phyloP scores from a whole-genome alignment of 495 filamentous ascomycete genomes.

The Annulohypoxylon moriforme region DNA sequence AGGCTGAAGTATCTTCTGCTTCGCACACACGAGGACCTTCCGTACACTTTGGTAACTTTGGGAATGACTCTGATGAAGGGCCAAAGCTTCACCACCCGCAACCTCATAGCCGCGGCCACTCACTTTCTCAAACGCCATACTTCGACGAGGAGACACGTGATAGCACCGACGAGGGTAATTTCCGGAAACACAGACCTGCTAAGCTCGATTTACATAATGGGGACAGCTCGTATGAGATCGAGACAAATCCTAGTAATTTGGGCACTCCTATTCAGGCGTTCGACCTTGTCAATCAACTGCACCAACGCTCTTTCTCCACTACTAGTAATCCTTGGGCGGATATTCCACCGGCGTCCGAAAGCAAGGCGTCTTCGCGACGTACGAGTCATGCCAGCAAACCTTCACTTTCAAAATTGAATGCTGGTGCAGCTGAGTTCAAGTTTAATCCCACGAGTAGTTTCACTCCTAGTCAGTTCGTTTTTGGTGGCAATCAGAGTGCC shows the following conservation, averaged over 20 bases:
- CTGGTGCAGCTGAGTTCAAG: constrained; percentile 87
- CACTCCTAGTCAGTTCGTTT: constrained; percentile 67
- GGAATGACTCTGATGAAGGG: constrained; percentile 56
- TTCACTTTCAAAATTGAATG: constrained; percentile 83
- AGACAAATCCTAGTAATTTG: constrained; percentile 80
- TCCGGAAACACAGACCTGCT: constrained; percentile 47
- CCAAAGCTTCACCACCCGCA: constrained; percentile 70
- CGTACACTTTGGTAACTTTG: constrained; percentile 60
- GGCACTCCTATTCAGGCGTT: constrained; percentile 67
- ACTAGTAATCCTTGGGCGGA: constrained; percentile 65
- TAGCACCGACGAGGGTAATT: constrained; percentile 50
- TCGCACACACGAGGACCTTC: constrained; percentile 54
- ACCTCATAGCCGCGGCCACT: constrained; percentile 69
- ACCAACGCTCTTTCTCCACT: constrained; percentile 57
- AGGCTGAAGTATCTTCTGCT: constrained; percentile 33
- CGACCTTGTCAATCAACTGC: constrained; percentile 53
- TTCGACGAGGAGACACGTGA: constrained; percentile 53
- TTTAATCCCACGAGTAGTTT: constrained; percentile 75
- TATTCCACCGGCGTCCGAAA: constrained; percentile 49
- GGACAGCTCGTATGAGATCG: constrained; percentile 73
- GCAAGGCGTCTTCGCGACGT: constrained; percentile 49
- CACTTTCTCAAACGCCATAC: constrained; percentile 65
- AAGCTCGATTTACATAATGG: constrained; percentile 45
- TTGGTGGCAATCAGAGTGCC: constrained; percentile 63
- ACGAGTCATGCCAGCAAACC: constrained; percentile 70